phyloP scores from a whole-genome alignment of 1,284 basidiomycete genomes.

The Calocybe gambosa region DNA sequence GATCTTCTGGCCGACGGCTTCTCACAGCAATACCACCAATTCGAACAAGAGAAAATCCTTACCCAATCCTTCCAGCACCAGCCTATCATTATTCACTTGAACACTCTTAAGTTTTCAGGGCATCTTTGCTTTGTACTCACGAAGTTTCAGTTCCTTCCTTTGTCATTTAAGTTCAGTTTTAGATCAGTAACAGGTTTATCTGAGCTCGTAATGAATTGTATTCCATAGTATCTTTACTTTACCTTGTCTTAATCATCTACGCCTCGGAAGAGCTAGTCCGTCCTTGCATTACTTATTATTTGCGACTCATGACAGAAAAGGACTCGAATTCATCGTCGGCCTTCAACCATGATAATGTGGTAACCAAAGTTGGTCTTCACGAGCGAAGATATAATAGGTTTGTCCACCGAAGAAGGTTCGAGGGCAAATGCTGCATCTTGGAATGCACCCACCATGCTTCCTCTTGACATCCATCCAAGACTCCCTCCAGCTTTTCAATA shows the following conservation, averaged over 20 bases:
- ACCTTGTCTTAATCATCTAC: neutral
- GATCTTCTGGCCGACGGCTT: constrained; percentile 6
- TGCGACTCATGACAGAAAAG: neutral
- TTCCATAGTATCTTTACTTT: neutral
- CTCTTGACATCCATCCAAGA: constrained; percentile 78
- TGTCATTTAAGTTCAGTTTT: neutral
- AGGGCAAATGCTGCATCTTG: constrained; percentile 80
- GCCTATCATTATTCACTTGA: constrained; percentile 19
- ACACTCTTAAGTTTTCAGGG: constrained; percentile 15
- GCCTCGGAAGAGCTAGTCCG: neutral
- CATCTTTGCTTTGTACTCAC: constrained; percentile 1
- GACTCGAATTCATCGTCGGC: constrained; percentile 46
- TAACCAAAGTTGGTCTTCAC: constrained; percentile 83
- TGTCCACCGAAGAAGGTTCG: constrained; percentile 71
- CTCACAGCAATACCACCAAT: constrained; percentile 5
- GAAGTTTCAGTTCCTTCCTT: neutral
- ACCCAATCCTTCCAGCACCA: constrained; percentile 14
- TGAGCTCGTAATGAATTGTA: constrained; percentile 2
- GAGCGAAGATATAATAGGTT: constrained; percentile 61
- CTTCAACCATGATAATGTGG: constrained; percentile 85
- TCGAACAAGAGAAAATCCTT: constrained; percentile 15
- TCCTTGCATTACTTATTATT: neutral
- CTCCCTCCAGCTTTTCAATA: constrained; percentile 62
- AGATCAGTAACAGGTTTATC: constrained; percentile 2
- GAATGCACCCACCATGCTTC: constrained; percentile 79